These are phyloP conservation scores for Zasmidium angulare DNA, from an alignment of 2,329 filamentous ascomycete species.

Conservation along the genomic window DNA sequence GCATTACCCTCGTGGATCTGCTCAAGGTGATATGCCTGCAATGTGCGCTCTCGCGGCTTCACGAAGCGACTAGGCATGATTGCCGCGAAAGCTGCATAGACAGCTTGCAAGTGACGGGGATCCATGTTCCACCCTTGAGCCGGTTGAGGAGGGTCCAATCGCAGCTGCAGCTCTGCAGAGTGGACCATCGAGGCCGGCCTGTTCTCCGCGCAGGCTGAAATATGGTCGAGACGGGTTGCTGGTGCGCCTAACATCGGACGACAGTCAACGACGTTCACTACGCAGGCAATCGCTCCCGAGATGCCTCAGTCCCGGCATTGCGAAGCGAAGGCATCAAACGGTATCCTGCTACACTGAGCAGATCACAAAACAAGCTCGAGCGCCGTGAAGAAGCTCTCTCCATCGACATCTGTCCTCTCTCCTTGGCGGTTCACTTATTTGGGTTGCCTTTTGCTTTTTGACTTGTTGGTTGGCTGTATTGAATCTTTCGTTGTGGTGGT, in stretches of 20 bases:
- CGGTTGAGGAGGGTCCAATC: too few species aligned
- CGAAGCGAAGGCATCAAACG: slow-evolving; percentile 18
- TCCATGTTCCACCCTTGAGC: too few species aligned
- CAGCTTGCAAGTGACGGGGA: too few species aligned
- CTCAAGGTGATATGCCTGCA: too few species aligned
- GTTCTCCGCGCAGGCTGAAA: background rate
- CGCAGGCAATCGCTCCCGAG: background rate
- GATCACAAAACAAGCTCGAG: slow-evolving; percentile 18
- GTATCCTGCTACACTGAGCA: slow-evolving; percentile 17
- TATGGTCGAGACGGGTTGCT: background rate
- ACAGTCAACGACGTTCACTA: background rate
- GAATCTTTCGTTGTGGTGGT: slow-evolving; percentile 15
- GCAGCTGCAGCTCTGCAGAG: background rate
- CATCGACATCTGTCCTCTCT: slow-evolving; percentile 13
- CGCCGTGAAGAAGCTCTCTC: slow-evolving; percentile 11
- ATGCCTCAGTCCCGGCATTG: background rate
- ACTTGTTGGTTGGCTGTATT: slow-evolving; percentile 18
- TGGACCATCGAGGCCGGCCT: background rate
- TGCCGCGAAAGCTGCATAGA: too few species aligned
- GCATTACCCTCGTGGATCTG: too few species aligned
- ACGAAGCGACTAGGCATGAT: too few species aligned
- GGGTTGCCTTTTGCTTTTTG: slow-evolving; percentile 18
- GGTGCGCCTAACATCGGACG: background rate
- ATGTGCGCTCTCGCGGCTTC: too few species aligned
- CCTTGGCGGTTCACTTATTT: slow-evolving; percentile 20